phyloP scores from a whole-genome alignment of 805 yeast species.

The Brettanomyces sp. region DNA sequence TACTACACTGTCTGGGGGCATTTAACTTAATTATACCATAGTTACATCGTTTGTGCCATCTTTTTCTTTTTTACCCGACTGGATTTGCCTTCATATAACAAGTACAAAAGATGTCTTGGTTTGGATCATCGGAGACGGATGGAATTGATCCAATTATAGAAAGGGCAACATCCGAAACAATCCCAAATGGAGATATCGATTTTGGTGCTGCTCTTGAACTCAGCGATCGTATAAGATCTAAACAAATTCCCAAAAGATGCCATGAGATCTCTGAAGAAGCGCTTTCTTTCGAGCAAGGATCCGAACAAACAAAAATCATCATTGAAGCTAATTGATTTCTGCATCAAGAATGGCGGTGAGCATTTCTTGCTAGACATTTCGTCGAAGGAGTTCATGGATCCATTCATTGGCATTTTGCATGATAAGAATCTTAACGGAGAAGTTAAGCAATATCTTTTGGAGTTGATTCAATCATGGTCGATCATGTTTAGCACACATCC shows the following conservation, averaged over 20 bases:
- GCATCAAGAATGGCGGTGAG: slow-evolving; percentile 87
- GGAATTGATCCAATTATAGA: slow-evolving; percentile 55
- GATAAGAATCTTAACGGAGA: slow-evolving; percentile 29
- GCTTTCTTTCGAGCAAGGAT: slow-evolving; percentile 50
- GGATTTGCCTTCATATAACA: too few relatives aligned
- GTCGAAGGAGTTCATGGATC: slow-evolving; percentile 79
- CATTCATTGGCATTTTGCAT: slow-evolving; percentile 41
- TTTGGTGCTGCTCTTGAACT: slow-evolving; percentile 65
- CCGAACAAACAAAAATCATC: slow-evolving; percentile 75
- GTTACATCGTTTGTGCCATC: neutral
- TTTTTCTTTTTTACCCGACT: neutral
- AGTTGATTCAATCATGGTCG: slow-evolving; percentile 69
- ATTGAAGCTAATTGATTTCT: slow-evolving; percentile 70
- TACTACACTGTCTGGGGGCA: too few relatives aligned
- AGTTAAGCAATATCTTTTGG: slow-evolving; percentile 53
- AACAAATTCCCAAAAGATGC: slow-evolving; percentile 74
- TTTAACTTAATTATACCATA: too few relatives aligned
- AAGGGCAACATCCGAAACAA: slow-evolving; percentile 79
- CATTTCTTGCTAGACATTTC: slow-evolving; percentile 76
- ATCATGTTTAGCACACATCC: slow-evolving; percentile 59
- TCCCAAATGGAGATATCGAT: slow-evolving; percentile 87
- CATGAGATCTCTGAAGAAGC: slow-evolving; percentile 72
- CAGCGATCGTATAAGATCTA: slow-evolving; percentile 78
- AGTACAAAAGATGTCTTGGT: slow-evolving; percentile 41
- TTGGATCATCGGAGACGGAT: slow-evolving; percentile 26